Percentiles rank a stretch among this genome's conserved stretches.
Evolutionary conservation across 2,329 filamentous ascomycete genomes (phyloP).

Genomic region (Venturia effusa): DNA sequence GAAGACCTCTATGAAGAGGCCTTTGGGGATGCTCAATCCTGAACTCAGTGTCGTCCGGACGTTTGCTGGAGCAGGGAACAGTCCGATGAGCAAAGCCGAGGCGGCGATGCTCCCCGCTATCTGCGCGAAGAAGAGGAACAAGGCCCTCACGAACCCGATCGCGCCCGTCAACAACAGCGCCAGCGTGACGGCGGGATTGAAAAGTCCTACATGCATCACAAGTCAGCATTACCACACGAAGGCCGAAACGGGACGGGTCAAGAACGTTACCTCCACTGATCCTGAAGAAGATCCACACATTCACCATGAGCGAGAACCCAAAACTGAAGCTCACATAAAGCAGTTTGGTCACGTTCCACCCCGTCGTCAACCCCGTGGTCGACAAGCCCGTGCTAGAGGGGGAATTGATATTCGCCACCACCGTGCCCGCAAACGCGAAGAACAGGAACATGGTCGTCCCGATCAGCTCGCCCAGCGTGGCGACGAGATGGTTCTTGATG

Average conservation of each 20-base stretch:
- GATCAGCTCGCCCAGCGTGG: constrained; percentile 25
- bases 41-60: constrained; percentile 26
- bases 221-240: not conserved
- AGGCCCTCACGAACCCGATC: constrained; percentile 4
- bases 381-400: constrained; percentile 11
- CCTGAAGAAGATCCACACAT: constrained; percentile 30
- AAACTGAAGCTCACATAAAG: constrained; percentile 28
- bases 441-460: constrained; percentile 29
- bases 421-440: constrained; percentile 28
- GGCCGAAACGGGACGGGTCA: constrained; percentile 20
- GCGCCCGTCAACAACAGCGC: constrained; percentile 10
- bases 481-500: constrained; percentile 23
- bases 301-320: constrained; percentile 28
- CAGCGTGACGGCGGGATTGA: constrained; percentile 24
- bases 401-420: constrained; percentile 22
- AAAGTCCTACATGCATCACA: constrained; percentile 24
- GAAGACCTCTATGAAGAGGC: constrained; percentile 28
- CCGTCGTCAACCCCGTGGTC: constrained; percentile 12
- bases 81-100: constrained; percentile 23
- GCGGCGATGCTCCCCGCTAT: constrained; percentile 23
- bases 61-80: constrained; percentile 24
- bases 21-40: constrained; percentile 21
- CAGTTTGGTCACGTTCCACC: constrained; percentile 18
- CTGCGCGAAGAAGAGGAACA: constrained; percentile 11
- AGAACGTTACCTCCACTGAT: constrained; percentile 29